Conservation (phyloP, 371 early-diverging fungal species). For the Syncephalastrum sp. region DNA sequence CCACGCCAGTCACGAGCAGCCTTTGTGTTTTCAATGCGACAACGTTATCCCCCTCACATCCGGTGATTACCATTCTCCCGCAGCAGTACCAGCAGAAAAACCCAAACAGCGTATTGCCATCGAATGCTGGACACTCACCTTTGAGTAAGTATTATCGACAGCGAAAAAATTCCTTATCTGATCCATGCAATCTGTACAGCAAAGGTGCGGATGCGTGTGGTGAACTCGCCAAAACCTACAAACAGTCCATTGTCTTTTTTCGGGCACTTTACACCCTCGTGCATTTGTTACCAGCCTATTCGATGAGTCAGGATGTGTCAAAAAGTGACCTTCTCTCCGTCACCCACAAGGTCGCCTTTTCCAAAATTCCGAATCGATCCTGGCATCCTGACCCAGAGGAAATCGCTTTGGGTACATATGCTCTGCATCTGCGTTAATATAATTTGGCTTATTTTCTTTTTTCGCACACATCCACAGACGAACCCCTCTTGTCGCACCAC, state of each 20-base stretch:
- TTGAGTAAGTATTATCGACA: conserved; percentile 50
- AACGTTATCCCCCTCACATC: no score
- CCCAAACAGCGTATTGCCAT: conserved; percentile 52
- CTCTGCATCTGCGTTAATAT: no score
- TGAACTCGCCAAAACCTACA: conserved; percentile 80
- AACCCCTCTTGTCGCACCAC: conserved; percentile 30
- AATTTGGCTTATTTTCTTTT: conserved; percentile 14
- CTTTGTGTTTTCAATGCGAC: no score
- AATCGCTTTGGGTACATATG: conserved; percentile 6
- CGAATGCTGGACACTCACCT: conserved; percentile 78
- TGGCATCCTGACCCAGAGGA: conserved; percentile 44
- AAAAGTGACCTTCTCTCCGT: conserved; percentile 14
- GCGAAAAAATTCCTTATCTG: not conserved
- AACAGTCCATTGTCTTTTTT: conserved; percentile 86
- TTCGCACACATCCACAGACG: conserved; percentile 57
- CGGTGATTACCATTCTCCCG: no score
- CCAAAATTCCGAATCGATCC: conserved; percentile 67
- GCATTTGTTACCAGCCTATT: conserved; percentile 74
- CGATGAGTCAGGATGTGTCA: conserved; percentile 55
- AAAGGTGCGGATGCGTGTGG: not conserved
- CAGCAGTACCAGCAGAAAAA: no score
- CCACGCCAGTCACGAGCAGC: no score
- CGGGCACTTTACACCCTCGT: conserved; percentile 77
- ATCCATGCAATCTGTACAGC: not conserved
- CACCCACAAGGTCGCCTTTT: conserved; percentile 24